phyloP scores from a whole-genome alignment of 192 early-diverging fungal genomes.

The Glomus cerebriforme region DNA sequence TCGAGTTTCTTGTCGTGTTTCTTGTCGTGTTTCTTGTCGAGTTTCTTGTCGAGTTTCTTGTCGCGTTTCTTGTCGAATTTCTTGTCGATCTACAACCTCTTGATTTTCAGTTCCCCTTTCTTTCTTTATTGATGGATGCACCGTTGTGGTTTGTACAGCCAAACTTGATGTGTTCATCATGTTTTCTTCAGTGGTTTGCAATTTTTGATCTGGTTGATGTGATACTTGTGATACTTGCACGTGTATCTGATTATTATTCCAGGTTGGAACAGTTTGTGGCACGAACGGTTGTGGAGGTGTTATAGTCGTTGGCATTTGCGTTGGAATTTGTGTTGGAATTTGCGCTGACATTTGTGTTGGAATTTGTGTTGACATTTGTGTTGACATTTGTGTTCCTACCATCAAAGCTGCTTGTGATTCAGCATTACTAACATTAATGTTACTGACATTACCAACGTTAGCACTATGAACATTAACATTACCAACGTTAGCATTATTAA shows the following conservation, averaged over 20 bases:
- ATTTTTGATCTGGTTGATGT: not conserved
- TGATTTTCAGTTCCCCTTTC: not conserved
- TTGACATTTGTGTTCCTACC: not conserved
- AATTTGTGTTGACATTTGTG: not conserved
- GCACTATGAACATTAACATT: no score
- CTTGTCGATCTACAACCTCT: not conserved
- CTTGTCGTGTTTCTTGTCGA: no score
- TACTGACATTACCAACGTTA: no score
- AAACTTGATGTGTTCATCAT: not conserved
- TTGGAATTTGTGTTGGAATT: not conserved
- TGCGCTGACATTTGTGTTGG: no score
- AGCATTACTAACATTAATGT: not conserved
- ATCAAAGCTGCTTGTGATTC: not conserved
- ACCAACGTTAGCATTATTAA: no score
- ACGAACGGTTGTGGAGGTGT: not conserved
- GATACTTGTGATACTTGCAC: not conserved
- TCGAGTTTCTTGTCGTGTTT: no score
- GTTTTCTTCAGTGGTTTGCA: not conserved
- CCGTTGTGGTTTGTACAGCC: not conserved
- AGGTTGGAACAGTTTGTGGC: not conserved
- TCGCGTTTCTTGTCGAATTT: no score
- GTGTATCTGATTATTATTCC: not conserved
- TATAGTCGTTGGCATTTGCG: not conserved
- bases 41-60: no score
- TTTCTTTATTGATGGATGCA: not conserved